Evolutionary conservation across 495 filamentous ascomycete genomes (phyloP), one percentile per base, ranked within the genome.

Genomic region (Beverwykella pulmonaria): DNA sequence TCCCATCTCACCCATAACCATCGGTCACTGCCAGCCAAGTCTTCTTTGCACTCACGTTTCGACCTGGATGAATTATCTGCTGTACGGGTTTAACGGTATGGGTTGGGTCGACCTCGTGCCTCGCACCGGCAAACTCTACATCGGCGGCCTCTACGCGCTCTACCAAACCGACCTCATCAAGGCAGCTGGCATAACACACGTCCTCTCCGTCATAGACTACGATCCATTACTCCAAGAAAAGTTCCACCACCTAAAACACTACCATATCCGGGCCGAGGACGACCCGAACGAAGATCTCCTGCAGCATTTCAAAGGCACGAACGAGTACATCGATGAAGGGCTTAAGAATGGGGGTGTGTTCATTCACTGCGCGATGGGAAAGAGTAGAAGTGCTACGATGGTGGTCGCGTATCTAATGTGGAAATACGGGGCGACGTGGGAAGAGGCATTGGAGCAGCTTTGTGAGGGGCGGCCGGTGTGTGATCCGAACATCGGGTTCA

Each of bases 321-420:
- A 56, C 23, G 29, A 29, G 15, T 76, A 67, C 56, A 71, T 76
- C 17, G 67, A 71, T 19, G 52, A 52, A 6, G 74, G 55, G 0
- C 41, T 74, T 10, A 39, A 44, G 8, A 53, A 50, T 6, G 74
- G 70, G 1, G 68, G 63, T 10, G 74, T 76, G 0, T 74, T 76
- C 41, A 67, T 76, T 27, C 74, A 76, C 44, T 76, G 74, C 53
- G 74, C 74, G 7, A 76, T 76, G 74, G 74, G 74, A 10, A 76
- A 76, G 60, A 71, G 66, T 34, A 34, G 74, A 22, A 66, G 58
- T 19, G 74, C 74, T 15, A 71, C 74, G 26, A 23, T 73, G 2
- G 65, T 66, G 0, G 65, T 73, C 27, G 74, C 74, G 0, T 74
- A 71, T 62, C 34, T 76, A 48, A 74, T 76, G 74, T 48, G 53